Percentiles rank a stretch among this genome's conserved stretches.
phyloP scores from a whole-genome alignment of 2,329 filamentous ascomycete species.

The Cadophora malorum region DNA sequence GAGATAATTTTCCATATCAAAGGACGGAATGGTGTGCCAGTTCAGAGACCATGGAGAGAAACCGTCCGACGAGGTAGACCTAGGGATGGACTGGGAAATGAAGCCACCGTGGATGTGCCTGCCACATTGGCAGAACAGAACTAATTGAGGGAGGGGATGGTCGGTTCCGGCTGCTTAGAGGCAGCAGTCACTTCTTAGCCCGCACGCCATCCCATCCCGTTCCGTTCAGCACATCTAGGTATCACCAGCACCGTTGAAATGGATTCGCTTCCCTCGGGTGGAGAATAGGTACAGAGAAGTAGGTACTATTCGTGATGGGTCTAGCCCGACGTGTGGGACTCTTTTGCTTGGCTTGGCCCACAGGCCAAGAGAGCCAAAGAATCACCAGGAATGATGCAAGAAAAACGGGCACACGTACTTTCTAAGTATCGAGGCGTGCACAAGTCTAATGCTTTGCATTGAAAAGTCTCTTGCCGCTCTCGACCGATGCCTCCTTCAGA shows the following conservation, averaged over 20 bases:
- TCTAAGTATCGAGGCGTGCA: background rate
- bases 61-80: no score
- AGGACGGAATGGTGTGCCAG: no score
- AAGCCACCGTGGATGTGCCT: background rate
- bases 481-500: background rate
- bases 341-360: background rate
- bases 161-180: no score
- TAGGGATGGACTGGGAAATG: background rate
- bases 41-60: no score
- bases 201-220: background rate
- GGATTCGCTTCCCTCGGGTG: no score
- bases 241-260: no score
- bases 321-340: no score
- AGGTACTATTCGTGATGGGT: no score
- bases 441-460: constrained; percentile 5
- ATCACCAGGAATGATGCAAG: background rate
- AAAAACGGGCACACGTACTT: background rate
- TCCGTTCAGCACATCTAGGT: background rate
- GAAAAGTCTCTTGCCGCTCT: background rate
- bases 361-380: background rate
- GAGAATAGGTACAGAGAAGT: no score
- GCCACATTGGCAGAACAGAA: background rate
- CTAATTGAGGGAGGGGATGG: background rate
- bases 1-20: no score
- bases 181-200: background rate